Conservation (phyloP, 108 stramenopile genomes). For the Pseudonitzschia delicatissima region DNA sequence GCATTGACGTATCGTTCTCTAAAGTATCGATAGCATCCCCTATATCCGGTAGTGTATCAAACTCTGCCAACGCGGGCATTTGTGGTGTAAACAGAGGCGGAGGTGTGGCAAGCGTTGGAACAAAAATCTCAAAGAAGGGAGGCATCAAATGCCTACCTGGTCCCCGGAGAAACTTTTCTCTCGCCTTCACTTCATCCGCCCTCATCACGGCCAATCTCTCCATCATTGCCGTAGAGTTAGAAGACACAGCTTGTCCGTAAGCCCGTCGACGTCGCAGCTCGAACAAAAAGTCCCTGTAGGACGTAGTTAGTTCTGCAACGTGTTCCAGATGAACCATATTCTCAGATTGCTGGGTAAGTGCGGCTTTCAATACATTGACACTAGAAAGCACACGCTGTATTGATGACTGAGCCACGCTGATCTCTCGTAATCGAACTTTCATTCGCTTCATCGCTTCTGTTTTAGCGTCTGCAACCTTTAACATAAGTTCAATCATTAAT, state of each 20-base stretch:
- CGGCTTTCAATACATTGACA: constrained; percentile 64
- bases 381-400: constrained; percentile 69
- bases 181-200: constrained; percentile 69
- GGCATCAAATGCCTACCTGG: constrained; percentile 82
- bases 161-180: constrained; percentile 79
- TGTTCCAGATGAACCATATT: constrained; percentile 81
- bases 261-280: constrained; percentile 71
- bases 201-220: constrained; percentile 72
- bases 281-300: constrained; percentile 64
- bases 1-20: constrained; percentile 34
- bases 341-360: constrained; percentile 59
- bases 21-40: constrained; percentile 28
- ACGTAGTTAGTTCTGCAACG: constrained; percentile 61
- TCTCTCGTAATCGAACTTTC: constrained; percentile 71
- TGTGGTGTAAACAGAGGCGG: constrained; percentile 80
- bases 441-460: constrained; percentile 76
- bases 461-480: constrained; percentile 69
- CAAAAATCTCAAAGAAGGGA: constrained; percentile 82
- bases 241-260: constrained; percentile 70
- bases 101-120: constrained; percentile 78
- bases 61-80: constrained; percentile 68
- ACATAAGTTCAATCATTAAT: constrained; percentile 51
- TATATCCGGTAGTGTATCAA: constrained; percentile 70
- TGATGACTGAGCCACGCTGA: constrained; percentile 73
- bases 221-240: constrained; percentile 64